These are phyloP conservation scores for Arthonia radiata DNA, from an alignment of 495 filamentous ascomycete species.

Conservation along the genomic window DNA sequence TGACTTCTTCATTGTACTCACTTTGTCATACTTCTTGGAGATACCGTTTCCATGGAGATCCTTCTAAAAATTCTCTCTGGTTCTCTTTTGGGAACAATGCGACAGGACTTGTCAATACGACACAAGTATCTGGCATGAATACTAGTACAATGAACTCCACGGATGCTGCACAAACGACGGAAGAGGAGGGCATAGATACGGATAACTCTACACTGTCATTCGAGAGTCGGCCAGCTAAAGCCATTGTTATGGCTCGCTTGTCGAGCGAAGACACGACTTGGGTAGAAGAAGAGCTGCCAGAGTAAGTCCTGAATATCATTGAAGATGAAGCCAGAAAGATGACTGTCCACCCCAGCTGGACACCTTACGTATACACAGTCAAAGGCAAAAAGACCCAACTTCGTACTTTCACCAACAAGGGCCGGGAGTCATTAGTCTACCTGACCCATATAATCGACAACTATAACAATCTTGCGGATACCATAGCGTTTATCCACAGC, in stretches of 20 bases:
- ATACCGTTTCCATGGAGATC: no score
- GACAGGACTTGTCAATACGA: no score
- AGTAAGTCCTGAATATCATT: conserved; percentile 10
- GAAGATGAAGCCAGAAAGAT: neutral
- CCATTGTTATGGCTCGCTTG: conserved; percentile 17
- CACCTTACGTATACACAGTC: conserved; percentile 7
- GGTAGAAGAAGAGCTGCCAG: conserved; percentile 16
- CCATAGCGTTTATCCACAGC: conserved; percentile 24
- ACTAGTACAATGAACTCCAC: no score
- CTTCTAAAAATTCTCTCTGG: no score
- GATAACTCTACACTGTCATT: no score
- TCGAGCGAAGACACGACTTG: conserved; percentile 17
- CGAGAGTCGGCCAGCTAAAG: no score
- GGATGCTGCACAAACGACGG: no score
- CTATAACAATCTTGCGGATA: conserved; percentile 21
- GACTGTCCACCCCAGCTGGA: conserved; percentile 13
- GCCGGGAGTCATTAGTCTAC: conserved; percentile 23
- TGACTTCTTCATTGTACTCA: no score
- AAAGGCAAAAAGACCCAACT: conserved; percentile 3
- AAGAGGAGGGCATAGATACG: no score
- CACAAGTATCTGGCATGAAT: no score
- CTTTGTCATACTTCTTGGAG: no score
- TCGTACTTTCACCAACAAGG: conserved; percentile 19
- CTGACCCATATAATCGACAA: conserved; percentile 26
- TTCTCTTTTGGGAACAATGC: no score